Base-by-base conservation (phyloP, 2,329 filamentous ascomycete species). In the Chaetomium globosum region DNA sequence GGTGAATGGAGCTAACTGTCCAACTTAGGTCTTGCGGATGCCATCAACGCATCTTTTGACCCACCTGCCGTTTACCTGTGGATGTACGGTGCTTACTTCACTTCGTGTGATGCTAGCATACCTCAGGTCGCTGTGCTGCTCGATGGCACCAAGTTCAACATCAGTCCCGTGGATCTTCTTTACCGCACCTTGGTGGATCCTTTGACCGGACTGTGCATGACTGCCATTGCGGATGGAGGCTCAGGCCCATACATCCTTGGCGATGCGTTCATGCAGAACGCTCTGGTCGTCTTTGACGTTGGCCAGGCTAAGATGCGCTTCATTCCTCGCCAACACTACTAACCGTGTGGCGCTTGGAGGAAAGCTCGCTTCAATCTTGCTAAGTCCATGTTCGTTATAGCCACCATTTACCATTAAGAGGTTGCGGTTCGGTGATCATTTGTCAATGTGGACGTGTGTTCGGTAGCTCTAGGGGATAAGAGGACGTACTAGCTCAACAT, bases 221-320 rank as follows among this genome's bases (percentile, higher is more conserved):
- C 82, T 36, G 78, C 78, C 6, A 77, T 84, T 62, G 74, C 80
- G 13, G 80, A 74, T 55, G 81, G 81, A 1, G 79, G 78, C 0
- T 67, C 74, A 0, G 80, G 81, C 8, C 81, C 81, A 7, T 83
- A 80, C 64, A 80, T 84, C 28, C 71, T 85, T 36, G 82, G 83
- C 0, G 79, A 81, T 39, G 77, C 78, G 7, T 85, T 84, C 64
- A 71, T 85, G 65, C 79, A 83, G 71, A 84, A 81, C 62, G 80
- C 81, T 2, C 72, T 85, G 59, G 78, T 79, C 0, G 80, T 83
- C 0, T 75, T 74, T 48, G 73, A 76, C 61, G 65, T 75, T 28
- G 72, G 71, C 10, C 48, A 72, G 63, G 70, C 69, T 2, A 66
- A 72, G 69, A 72, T 75, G 67, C 64, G 68, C 26, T 74, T 75